Base-by-base conservation (phyloP, 805 yeast genomes). In the Saccharomycopsis guyanensis region DNA sequence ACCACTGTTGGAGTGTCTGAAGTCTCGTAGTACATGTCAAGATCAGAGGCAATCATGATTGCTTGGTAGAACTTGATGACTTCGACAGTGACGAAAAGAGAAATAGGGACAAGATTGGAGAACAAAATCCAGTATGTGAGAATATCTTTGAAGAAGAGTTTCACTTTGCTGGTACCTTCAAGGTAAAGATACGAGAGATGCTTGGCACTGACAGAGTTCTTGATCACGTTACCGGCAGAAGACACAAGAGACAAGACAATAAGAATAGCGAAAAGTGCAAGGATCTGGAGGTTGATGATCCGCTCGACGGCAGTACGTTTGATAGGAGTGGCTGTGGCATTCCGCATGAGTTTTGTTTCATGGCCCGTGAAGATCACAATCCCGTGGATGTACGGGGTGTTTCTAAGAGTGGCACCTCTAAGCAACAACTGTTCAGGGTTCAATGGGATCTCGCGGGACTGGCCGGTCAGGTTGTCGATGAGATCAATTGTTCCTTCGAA, bases 261-360 rank as follows among this genome's bases (percentile, higher is more conserved):
- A 53, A 93, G 73, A 47, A 93, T 80, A 23, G 82, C 78, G 61
- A 93, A 93, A 51, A 93, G 68, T 1, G 91, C 95, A 49, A 93
- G 66, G 57, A 93, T 91, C 63, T 93, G 99, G 56, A 86, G 65
- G 61, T 93, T 94, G 56, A 93, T 91, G 65, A 89, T 84, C 62
- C 95, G 78, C 68, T 93, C 99, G 12, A 94, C 97, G 22, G 95
- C 95, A 0, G 99, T 93, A 57, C 95, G 76, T 62, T 93, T 93
- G 58, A 93, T 94, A 8, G 99, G 99, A 2, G 99, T 82, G 1
- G 98, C 97, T 2, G 97, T 89, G 16, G 99, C 98, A 66, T 93
- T 93, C 61, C 98, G 78, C 97, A 93, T 91, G 54, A 93, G 71
- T 59, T 93, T 93, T 0, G 99, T 93, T 66, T 93, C 98, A 62